These are phyloP conservation scores for Friedmanniomyces simplex DNA, from an alignment of 495 filamentous ascomycete genomes.

Conservation along the genomic window DNA sequence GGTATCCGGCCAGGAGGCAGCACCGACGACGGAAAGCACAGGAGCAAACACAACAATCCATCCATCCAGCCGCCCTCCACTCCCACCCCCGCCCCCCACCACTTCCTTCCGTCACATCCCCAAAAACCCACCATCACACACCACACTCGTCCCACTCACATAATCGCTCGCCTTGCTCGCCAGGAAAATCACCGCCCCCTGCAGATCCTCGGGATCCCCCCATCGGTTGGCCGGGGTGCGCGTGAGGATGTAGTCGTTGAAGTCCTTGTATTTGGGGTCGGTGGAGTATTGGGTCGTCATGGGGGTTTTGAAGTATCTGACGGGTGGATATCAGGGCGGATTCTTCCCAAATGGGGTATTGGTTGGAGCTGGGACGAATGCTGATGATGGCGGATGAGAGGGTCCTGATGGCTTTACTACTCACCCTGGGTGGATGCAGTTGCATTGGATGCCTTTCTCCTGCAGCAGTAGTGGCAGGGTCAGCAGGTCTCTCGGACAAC, in stretches of 20 bases:
- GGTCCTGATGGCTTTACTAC: too few relatives aligned
- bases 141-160: slow-evolving; percentile 4
- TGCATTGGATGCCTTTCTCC: slow-evolving; percentile 23
- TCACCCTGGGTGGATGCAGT: slow-evolving; percentile 21
- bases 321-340: background rate
- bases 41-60: too few relatives aligned
- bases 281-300: slow-evolving; percentile 18
- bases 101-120: background rate
- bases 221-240: slow-evolving; percentile 23
- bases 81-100: too few relatives aligned
- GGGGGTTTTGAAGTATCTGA: slow-evolving; percentile 20
- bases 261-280: slow-evolving; percentile 17
- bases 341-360: background rate
- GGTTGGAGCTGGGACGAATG: background rate
- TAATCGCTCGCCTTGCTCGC: slow-evolving; percentile 21
- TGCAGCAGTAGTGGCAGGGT: too few relatives aligned
- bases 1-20: too few relatives aligned
- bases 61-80: too few relatives aligned
- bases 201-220: slow-evolving; percentile 24
- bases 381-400: background rate
- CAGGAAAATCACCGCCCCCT: slow-evolving; percentile 22
- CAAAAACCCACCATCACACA: background rate
- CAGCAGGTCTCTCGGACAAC: too few relatives aligned
- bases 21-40: too few relatives aligned
- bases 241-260: slow-evolving; percentile 18